phyloP scores from a whole-genome alignment of 2,329 filamentous ascomycete species.

The Grosmannia clavigera region DNA sequence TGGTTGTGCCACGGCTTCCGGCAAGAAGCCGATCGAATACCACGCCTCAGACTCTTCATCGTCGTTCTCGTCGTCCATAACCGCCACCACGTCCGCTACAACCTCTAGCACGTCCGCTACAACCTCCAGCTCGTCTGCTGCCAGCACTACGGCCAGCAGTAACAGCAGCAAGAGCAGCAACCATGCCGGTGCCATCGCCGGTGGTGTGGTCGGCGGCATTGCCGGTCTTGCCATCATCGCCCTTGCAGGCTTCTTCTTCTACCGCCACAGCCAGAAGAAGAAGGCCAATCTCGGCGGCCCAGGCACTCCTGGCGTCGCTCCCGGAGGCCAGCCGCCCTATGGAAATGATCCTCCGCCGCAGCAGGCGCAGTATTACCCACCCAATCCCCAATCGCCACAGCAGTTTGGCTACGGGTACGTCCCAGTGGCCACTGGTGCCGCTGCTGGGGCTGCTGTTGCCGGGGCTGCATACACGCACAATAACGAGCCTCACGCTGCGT shows the following conservation, averaged over 20 bases:
- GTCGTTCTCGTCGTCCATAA: background rate
- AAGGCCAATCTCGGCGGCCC: background rate
- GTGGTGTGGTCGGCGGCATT: conserved; percentile 18
- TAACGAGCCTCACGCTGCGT: background rate
- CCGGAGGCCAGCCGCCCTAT: background rate
- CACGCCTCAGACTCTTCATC: conserved; percentile 6
- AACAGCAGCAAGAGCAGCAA: background rate
- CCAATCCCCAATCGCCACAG: background rate
- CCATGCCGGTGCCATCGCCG: conserved; percentile 19
- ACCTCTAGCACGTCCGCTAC: background rate
- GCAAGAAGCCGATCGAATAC: conserved; percentile 14
- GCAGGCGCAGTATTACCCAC: conserved; percentile 7
- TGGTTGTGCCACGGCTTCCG: conserved; percentile 16
- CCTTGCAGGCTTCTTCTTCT: conserved; percentile 18
- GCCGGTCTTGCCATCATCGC: conserved; percentile 18
- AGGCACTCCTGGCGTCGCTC: background rate
- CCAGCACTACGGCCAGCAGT: background rate
- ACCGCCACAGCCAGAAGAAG: conserved; percentile 13
- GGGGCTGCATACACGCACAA: background rate
- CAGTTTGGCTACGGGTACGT: background rate
- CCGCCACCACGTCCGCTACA: background rate
- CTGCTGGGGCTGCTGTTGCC: background rate
- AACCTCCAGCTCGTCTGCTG: background rate
- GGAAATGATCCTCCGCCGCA: background rate
- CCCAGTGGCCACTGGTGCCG: background rate